Evolutionary conservation across 768 basidiomycete species (phyloP), one percentile per base, ranked within the genome.

Genomic region (Suillus lakei): DNA sequence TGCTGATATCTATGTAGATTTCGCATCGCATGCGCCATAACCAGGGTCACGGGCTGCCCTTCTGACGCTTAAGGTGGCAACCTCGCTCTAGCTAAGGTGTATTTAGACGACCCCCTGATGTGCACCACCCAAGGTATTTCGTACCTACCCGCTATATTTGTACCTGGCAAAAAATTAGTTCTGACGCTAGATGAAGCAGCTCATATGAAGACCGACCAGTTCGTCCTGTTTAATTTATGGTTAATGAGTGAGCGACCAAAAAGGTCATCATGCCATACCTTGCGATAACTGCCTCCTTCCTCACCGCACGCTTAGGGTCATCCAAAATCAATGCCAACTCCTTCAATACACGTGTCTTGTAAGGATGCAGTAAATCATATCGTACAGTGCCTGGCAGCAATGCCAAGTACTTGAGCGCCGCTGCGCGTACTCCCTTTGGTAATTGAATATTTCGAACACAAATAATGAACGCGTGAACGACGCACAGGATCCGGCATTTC

Each of bases 201-300:
- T 41, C n/a, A 13, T 12, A 59, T 8, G 21, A 26, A 41, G 12
- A 64, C 71, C 56, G 21, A 71, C 75, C 75, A 76, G 55, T 69
- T 78, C 26, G 75, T 76, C 65, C 75, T 76, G 54, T 58, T 44
- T n/a, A 58, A 51, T 48, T 34, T 12, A 21, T 60, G 30, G n/a
- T 74, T 32, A 70, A 50, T 10, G n/a, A 21, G 9, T 15, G 5
- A 46, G 8, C 10, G 5, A 3, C 46, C 9, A 13, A 38, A 34
- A 61, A 21, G 36, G 26, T 10, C 10, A 38, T 60, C 61, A 39
- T 16, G 50, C 62, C 78, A 34, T 69, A 84, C 85, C 91, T 72
- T 39, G 95, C 91, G 69, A 95, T 89, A 3, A 99, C 98, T 1
- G 96, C 97, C 71, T 92, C 93, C 70, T 87, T 90, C 61, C 98